These are phyloP conservation scores for Syncephalastrum sp. DNA, from an alignment of 371 early-diverging fungal species.

Conservation along the genomic window DNA sequence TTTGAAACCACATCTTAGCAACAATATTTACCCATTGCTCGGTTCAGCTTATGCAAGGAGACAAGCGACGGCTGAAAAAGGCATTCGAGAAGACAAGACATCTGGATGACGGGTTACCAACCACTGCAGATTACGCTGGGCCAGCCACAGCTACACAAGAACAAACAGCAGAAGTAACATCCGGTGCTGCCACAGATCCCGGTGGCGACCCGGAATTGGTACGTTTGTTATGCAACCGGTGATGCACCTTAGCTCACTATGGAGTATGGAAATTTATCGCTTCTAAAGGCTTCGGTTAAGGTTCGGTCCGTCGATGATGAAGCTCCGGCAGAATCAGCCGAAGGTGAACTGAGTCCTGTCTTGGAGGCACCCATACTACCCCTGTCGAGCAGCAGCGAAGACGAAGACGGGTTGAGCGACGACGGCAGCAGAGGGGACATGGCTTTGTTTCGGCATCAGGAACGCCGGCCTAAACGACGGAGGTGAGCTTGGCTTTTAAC, in stretches of 20 bases:
- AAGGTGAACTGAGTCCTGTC: slow-evolving; percentile 9
- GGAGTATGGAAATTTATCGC: no score
- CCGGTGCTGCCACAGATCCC: not conserved
- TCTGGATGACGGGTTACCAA: slow-evolving; percentile 6
- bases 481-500: not conserved
- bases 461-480: slow-evolving; percentile 5
- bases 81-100: slow-evolving; percentile 34
- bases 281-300: no score
- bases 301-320: no score
- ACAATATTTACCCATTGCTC: not conserved
- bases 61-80: slow-evolving; percentile 31
- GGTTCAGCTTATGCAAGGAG: slow-evolving; percentile 28
- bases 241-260: no score
- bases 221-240: no score
- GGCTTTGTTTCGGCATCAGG: not conserved
- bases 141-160: not conserved
- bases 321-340: no score
- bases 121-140: slow-evolving; percentile 2
- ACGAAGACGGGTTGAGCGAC: slow-evolving; percentile 2
- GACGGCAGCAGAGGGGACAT: not conserved
- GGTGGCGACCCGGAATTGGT: not conserved
- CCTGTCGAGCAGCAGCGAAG: slow-evolving; percentile 9
- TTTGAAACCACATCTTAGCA: not conserved
- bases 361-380: slow-evolving; percentile 18
- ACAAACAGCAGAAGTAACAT: not conserved